These are phyloP conservation scores for Lactarius hatsudake DNA, from an alignment of 768 basidiomycete species.

Conservation along the genomic window DNA sequence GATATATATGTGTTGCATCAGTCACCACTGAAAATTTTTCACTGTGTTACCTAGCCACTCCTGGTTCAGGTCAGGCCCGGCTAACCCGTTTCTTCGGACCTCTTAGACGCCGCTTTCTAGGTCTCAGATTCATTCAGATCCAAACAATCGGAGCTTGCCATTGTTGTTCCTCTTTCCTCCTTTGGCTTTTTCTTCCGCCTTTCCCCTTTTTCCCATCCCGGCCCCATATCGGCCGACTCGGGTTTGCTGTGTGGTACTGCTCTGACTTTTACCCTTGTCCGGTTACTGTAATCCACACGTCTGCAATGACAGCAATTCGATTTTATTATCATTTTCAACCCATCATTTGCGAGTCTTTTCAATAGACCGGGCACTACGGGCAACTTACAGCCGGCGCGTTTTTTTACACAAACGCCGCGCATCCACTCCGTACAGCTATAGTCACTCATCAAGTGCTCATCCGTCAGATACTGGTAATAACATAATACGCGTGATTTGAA, in stretches of 20 bases:
- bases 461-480: neutral
- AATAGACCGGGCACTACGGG: neutral
- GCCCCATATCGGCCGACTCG: conserved; percentile 1
- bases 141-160: conserved; percentile 19
- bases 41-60: neutral
- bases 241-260: neutral
- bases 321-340: neutral
- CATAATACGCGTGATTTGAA: conserved; percentile 13
- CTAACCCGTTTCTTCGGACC: conserved; percentile 3
- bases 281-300: no score
- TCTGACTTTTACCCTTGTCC: neutral
- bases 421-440: neutral
- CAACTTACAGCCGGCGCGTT: neutral
- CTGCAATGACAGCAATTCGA: no score
- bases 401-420: conserved; percentile 13
- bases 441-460: neutral
- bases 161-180: neutral
- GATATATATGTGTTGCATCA: conserved; percentile 22
- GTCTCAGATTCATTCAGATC: conserved; percentile 9
- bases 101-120: neutral
- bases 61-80: neutral
- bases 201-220: neutral
- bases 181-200: neutral
- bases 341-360: neutral
- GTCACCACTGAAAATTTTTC: neutral